phyloP scores from a whole-genome alignment of 225 moss, liverwort and hornwort species.

The Pseudisothecium myosuroides region DNA sequence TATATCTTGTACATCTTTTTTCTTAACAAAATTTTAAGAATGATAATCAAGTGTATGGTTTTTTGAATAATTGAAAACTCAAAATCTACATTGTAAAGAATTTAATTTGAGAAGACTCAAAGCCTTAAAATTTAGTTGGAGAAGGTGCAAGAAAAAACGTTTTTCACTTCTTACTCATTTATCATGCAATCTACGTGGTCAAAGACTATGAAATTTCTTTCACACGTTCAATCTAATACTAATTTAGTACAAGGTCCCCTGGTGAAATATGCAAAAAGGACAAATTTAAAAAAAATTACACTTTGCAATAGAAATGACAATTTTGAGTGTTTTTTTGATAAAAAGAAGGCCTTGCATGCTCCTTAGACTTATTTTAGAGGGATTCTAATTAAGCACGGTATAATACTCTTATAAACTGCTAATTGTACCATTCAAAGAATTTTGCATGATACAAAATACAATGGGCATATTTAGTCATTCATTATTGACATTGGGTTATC shows the following conservation, averaged over 20 bases:
- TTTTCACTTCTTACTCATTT: not conserved
- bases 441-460: not conserved
- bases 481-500: not conserved
- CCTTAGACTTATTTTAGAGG: accelerated
- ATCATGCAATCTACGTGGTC: not conserved
- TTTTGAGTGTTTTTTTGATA: accelerated
- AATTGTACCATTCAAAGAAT: not conserved
- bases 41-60: not conserved
- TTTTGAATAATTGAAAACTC: not conserved
- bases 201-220: not conserved
- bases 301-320: not conserved
- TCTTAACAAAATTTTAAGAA: not conserved
- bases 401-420: not conserved
- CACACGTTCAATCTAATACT: not conserved
- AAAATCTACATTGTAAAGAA: not conserved
- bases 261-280: not conserved
- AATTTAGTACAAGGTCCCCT: not conserved
- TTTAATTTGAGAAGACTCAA: not conserved
- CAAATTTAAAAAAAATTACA: not conserved
- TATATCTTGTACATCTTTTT: not conserved
- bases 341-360: no score
- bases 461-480: not conserved
- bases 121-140: not conserved
- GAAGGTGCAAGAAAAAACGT: not conserved
- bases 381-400: no score